Conservation (phyloP, 1,284 basidiomycete species). For the Leccinum angustisporum region DNA sequence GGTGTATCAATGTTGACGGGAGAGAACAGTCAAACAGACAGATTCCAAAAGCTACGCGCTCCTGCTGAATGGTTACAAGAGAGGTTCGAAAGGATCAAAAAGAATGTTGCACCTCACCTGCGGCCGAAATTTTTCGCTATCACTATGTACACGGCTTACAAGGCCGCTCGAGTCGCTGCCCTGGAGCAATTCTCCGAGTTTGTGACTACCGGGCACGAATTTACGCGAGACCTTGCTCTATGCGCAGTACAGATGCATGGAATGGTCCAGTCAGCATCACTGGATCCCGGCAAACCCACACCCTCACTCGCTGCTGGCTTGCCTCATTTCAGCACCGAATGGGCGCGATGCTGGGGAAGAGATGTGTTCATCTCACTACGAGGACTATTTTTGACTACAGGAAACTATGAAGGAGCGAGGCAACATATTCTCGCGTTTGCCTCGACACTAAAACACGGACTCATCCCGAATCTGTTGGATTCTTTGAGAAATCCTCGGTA, state of each 20-base stretch:
- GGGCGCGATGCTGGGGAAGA: constrained; percentile 96
- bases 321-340: constrained; percentile 87
- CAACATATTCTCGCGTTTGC: constrained; percentile 89
- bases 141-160: constrained; percentile 87
- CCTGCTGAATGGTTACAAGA: constrained; percentile 83
- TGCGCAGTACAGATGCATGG: constrained; percentile 93
- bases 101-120: constrained; percentile 77
- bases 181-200: constrained; percentile 89
- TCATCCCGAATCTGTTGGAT: constrained; percentile 93
- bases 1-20: constrained; percentile 4
- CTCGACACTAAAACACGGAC: constrained; percentile 82
- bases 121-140: constrained; percentile 94
- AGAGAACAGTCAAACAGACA: constrained; percentile 58
- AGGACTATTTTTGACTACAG: constrained; percentile 90
- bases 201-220: constrained; percentile 78
- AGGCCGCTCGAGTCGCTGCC: constrained; percentile 76
- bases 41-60: constrained; percentile 65
- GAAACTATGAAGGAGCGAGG: constrained; percentile 83
- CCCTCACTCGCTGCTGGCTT: constrained; percentile 92
- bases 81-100: constrained; percentile 78
- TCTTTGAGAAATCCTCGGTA: constrained; percentile 81
- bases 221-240: constrained; percentile 86
- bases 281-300: constrained; percentile 67
- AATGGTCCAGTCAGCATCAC: constrained; percentile 81
- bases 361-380: constrained; percentile 94